These are phyloP conservation scores for Fragaria vesca DNA, from an alignment of 306 rosid species.

Conservation along the genomic window DNA sequence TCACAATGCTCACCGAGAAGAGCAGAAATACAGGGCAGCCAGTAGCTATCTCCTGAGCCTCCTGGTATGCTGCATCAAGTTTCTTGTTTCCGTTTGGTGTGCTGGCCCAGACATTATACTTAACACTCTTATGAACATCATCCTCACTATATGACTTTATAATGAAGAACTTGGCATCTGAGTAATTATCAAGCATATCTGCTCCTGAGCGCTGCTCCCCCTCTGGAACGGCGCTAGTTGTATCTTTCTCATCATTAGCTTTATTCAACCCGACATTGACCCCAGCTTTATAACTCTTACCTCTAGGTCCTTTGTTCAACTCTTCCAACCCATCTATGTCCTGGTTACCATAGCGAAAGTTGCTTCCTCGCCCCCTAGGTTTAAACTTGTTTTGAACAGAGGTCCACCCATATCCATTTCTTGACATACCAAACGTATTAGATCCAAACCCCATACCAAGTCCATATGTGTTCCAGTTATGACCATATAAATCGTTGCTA, in stretches of 20 bases:
- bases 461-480: constrained; percentile 61
- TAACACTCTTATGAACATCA: constrained; percentile 95
- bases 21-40: constrained; percentile 74
- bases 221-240: constrained; percentile 40
- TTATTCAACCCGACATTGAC: constrained; percentile 37
- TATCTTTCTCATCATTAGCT: constrained; percentile 51
- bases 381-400: constrained; percentile 74
- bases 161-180: constrained; percentile 72
- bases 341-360: constrained; percentile 73
- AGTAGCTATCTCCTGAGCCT: constrained; percentile 77
- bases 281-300: constrained; percentile 72
- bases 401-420: constrained; percentile 70
- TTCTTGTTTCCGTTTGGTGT: constrained; percentile 96
- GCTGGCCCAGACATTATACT: constrained; percentile 96
- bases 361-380: constrained; percentile 65
- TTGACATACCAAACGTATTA: constrained; percentile 66
- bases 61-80: constrained; percentile 86
- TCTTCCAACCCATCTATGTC: constrained; percentile 87
- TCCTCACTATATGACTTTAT: constrained; percentile 97
- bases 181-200: constrained; percentile 63
- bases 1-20: constrained; percentile 65
- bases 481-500: constrained; percentile 63
- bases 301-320: constrained; percentile 87
- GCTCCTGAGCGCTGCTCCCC: constrained; percentile 54
- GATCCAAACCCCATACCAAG: constrained; percentile 78